These are phyloP conservation scores for Pichia pseudocactophila DNA, from an alignment of 805 yeast genomes.

Conservation along the genomic window DNA sequence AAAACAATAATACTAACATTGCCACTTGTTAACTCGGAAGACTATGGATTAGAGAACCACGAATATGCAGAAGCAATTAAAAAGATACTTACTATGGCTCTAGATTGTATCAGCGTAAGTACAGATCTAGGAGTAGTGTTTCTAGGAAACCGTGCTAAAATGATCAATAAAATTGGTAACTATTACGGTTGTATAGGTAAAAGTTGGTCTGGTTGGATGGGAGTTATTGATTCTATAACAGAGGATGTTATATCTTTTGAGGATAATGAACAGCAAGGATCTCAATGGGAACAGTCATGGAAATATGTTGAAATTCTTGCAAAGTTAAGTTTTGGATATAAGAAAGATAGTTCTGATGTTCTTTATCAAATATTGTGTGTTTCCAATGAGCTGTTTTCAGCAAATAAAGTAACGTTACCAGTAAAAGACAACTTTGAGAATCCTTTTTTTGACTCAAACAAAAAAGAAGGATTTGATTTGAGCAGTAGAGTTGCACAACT, in stretches of 20 bases:
- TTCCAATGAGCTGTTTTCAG: slow-evolving; percentile 11
- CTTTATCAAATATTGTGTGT: slow-evolving; percentile 19
- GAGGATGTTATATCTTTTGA: slow-evolving; percentile 11
- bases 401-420: not conserved
- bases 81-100: slow-evolving; percentile 6
- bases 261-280: not conserved
- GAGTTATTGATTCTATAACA: slow-evolving; percentile 15
- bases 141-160: slow-evolving; percentile 14
- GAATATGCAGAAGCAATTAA: slow-evolving; percentile 17
- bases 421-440: not conserved
- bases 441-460: not conserved
- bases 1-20: slow-evolving; percentile 20
- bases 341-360: slow-evolving; percentile 1
- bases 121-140: slow-evolving; percentile 26
- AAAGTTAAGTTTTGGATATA: slow-evolving; percentile 14
- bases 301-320: slow-evolving; percentile 17
- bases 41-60: slow-evolving; percentile 13
- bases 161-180: slow-evolving; percentile 16
- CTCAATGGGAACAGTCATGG: slow-evolving; percentile 20
- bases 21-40: slow-evolving; percentile 18
- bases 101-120: slow-evolving; percentile 13
- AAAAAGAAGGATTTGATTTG: not conserved
- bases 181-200: slow-evolving; percentile 25
- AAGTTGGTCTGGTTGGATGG: slow-evolving; percentile 26
- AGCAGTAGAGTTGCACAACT: slow-evolving; percentile 10